Base-by-base conservation (phyloP, 2,329 filamentous ascomycete species). In the Aspergillus persii region DNA sequence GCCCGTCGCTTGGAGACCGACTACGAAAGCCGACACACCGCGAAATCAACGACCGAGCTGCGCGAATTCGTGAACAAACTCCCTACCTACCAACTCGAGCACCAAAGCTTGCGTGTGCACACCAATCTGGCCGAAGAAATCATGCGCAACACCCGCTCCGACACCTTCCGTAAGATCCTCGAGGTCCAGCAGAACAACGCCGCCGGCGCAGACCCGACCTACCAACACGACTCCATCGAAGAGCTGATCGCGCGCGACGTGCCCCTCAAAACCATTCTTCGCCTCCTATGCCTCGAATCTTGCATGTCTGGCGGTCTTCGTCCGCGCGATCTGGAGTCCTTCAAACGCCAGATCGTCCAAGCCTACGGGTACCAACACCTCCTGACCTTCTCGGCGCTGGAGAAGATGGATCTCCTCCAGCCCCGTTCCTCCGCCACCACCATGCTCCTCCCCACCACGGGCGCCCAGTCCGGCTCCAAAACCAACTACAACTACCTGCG, bases 111-210 rank as follows among this genome's bases (percentile, higher is more conserved):
- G n/a, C 92, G 95, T 63, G 86, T 94, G 31, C 95, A 99, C 71
- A 96, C 93, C 1, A 90, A 90, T 7, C 83, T 99, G 49, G 92
- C 93, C 1, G 95, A 98, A 77, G 94, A 97, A 66, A 95, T 99
- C 56, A 93, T 96, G 82, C 95, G 96, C 71, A 86, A 92, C 68
- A 99, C 95, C 0, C 86, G 91, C 53, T 90, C 91, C 18, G 94
- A 98, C 69, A 85, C 90, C 58, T 99, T 99, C 79, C 91, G 89
- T 64, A 89, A 91, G 61, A 81, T 92, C 44, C 82, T 99, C 1
- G 95, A 98, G 77, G 90, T 98, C 4, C 95, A 99, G 72, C 95
- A 99, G 73, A 97, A 96, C 71, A 84, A 98, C 49, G 93, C 92
- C 27, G 93, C 93, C 0, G 94, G 94, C 33, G 87, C 91, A 8